Conservation (phyloP, 1,139 yeast genomes). For the Candida neerlandica region DNA sequence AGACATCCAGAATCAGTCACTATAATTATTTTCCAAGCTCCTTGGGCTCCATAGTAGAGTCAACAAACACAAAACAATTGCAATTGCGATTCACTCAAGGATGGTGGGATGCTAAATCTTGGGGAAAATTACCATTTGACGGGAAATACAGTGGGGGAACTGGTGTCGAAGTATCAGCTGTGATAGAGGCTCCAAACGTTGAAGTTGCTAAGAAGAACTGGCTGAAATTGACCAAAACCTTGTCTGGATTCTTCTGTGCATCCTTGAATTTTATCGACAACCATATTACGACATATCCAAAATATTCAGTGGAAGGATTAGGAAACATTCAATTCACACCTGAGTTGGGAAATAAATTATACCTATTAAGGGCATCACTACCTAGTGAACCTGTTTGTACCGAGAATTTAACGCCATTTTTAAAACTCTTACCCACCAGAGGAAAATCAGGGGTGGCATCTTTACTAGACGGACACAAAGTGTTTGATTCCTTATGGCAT, state of each 20-base stretch:
- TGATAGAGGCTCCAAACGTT: slow-evolving; percentile 64
- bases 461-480: slow-evolving; percentile 87
- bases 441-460: slow-evolving; percentile 91
- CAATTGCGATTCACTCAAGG: slow-evolving; percentile 91
- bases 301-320: slow-evolving; percentile 21
- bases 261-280: slow-evolving; percentile 87
- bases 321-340: slow-evolving; percentile 17
- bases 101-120: slow-evolving; percentile 88
- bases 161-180: slow-evolving; percentile 94
- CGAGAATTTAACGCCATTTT: slow-evolving; percentile 91
- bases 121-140: slow-evolving; percentile 80
- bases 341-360: slow-evolving; percentile 42
- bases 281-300: slow-evolving; percentile 76
- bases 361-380: slow-evolving; percentile 76
- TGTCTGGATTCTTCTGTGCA: slow-evolving; percentile 95
- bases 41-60: slow-evolving; percentile 73
- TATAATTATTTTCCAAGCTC: slow-evolving; percentile 80
- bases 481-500: slow-evolving; percentile 96
- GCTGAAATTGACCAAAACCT: slow-evolving; percentile 69
- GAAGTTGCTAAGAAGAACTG: slow-evolving; percentile 65
- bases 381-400: slow-evolving; percentile 98
- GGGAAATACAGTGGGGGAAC: slow-evolving; percentile 87
- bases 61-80: slow-evolving; percentile 70
- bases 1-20: slow-evolving; percentile 37
- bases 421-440: slow-evolving; percentile 87